Conservation (phyloP, 2,329 filamentous ascomycete genomes). For the Colletotrichum musicola region DNA sequence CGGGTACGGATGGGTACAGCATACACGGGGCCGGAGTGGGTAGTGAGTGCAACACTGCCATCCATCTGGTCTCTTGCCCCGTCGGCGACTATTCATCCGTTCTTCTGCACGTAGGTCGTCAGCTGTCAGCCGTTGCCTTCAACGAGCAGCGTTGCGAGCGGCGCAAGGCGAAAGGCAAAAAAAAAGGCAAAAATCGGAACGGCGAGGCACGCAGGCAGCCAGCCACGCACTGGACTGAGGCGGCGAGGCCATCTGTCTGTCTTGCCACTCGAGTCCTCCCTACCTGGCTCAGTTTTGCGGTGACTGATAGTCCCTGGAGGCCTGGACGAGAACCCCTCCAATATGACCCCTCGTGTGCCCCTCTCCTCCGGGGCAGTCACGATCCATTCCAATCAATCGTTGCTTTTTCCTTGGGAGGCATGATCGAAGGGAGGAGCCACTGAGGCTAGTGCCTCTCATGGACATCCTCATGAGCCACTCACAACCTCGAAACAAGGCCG, state of each 20-base stretch:
- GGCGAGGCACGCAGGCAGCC: neutral
- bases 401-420: slow-evolving; percentile 11
- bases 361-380: slow-evolving; percentile 4
- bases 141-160: no score
- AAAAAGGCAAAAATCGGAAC: slow-evolving; percentile 17
- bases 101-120: neutral
- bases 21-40: slow-evolving; percentile 13
- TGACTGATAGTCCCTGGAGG: neutral
- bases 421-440: slow-evolving; percentile 32
- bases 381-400: slow-evolving; percentile 34
- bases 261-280: neutral
- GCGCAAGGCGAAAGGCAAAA: neutral
- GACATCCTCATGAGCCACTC: slow-evolving; percentile 25
- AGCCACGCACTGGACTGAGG: no score
- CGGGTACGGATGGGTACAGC: neutral
- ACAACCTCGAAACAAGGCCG: slow-evolving; percentile 11
- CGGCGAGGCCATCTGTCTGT: neutral
- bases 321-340: no score
- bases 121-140: neutral
- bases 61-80: neutral
- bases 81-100: neutral
- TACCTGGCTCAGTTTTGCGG: neutral
- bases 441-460: slow-evolving; percentile 17
- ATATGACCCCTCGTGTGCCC: no score
- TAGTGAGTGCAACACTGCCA: neutral